Evolutionary conservation across 331 rosid species (phyloP), one percentile per base, ranked within the genome.

Genomic region (Stylosanthes scabra): DNA sequence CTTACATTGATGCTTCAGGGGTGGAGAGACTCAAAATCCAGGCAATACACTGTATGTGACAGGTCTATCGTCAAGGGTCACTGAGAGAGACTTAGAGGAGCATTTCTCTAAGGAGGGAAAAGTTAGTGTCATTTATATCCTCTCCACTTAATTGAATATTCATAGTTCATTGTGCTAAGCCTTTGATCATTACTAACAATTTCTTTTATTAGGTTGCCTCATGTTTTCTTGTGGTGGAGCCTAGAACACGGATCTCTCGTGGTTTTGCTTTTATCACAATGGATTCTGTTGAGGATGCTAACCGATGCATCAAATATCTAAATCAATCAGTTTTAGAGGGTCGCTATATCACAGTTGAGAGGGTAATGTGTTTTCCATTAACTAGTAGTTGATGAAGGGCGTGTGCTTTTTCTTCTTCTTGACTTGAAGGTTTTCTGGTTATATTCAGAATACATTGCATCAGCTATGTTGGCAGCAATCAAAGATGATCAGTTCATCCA

Each of bases 391-490:
- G 74, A 63, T 62, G 56, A 51, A 79, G 68, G 50, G 58, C 63
- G 74, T 73, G 16, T 50, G 42, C 78, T 75, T 84, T 73, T 73
- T 60, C 69, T 74, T 83, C 75, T 70, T 82, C 93, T 88, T 95
- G 84, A 92, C 96, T 79, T 75, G 87, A 84, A 88, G 88, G 93
- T 92, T 92, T 95, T 90, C 87, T 92, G 97, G 89, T 81, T 86
- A 86, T 88, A 88, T 88, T 95, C 97, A 92, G 97, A 95, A 93
- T 84, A 71, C 93, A 80, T 92, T 92, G 88, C 82, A 80, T 92
- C 96, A 88, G 96, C 93, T 88, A 78, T 86, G 85, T 90, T 95
- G 99, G 97, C 99, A 90, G 91, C 93, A 88, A 90, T 83, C 97
- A 87, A 87, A 90, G 97, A 91, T 88, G 99, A 91, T 78, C 93